phyloP scores from a whole-genome alignment of 2,329 filamentous ascomycete species.

The Penicillium sp. region DNA sequence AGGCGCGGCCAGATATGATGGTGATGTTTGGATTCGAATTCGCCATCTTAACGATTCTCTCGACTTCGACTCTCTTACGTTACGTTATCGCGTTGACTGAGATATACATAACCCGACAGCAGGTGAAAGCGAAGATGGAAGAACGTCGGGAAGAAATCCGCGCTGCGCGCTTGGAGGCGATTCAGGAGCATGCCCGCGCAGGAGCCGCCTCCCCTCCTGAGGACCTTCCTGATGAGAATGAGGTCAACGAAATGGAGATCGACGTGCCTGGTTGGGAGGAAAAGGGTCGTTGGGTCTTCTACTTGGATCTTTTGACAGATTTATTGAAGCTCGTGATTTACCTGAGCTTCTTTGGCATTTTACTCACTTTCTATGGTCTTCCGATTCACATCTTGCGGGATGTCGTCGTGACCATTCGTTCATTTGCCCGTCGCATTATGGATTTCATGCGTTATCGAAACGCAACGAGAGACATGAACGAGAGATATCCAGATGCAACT shows the following conservation, averaged over 20 bases:
- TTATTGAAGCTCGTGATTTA: conserved; percentile 90
- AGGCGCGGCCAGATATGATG: conserved; percentile 97
- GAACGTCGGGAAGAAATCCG: conserved; percentile 66
- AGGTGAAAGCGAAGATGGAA: conserved; percentile 66
- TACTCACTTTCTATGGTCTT: conserved; percentile 88
- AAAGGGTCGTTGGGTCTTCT: conserved; percentile 89
- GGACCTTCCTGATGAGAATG: conserved; percentile 62
- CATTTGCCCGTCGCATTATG: conserved; percentile 83
- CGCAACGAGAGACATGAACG: conserved; percentile 90
- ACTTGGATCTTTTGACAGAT: conserved; percentile 80
- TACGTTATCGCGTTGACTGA: conserved; percentile 79
- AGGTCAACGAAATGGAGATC: conserved; percentile 87
- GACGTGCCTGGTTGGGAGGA: conserved; percentile 96
- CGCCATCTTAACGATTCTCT: conserved; percentile 76
- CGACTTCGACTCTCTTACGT: conserved; percentile 70
- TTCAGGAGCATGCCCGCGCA: conserved; percentile 36
- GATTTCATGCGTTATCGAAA: conserved; percentile 87
- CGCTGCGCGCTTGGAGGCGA: conserved; percentile 48
- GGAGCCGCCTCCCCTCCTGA: conserved; percentile 36
- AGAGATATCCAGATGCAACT: conserved; percentile 82
- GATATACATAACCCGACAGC: conserved; percentile 67
- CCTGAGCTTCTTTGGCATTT: conserved; percentile 84
- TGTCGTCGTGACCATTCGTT: conserved; percentile 87
- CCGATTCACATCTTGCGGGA: conserved; percentile 97
- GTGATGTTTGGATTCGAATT: conserved; percentile 99